Conservation (phyloP, 176 grass and related monocot species). For the Triticum dicoccoides region DNA sequence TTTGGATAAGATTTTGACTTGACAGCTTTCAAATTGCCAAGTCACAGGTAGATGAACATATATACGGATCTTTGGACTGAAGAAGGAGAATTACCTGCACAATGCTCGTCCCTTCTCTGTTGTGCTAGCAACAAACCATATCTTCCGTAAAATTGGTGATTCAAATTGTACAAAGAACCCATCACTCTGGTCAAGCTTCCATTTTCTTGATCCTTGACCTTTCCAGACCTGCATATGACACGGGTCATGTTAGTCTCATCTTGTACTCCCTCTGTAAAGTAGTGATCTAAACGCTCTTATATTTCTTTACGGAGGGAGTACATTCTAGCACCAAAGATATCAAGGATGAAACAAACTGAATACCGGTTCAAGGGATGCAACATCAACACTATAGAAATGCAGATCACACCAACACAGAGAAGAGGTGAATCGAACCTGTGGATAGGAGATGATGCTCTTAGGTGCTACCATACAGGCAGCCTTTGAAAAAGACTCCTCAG, state of each 20-base stretch:
- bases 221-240: constrained; percentile 75
- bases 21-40: neutral
- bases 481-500: constrained; percentile 62
- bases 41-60: neutral
- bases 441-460: constrained; percentile 83
- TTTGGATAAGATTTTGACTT: neutral
- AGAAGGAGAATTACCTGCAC: constrained; percentile 62
- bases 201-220: constrained; percentile 91
- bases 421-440: constrained; percentile 60
- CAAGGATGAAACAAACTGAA: neutral
- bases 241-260: constrained; percentile 17
- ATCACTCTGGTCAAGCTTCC: constrained; percentile 94
- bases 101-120: constrained; percentile 66
- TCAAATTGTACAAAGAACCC: constrained; percentile 99
- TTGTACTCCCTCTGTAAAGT: neutral
- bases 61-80: neutral
- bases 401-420: neutral
- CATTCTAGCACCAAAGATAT: constrained; percentile 13
- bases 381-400: neutral
- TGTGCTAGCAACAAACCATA: constrained; percentile 90
- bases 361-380: constrained; percentile 1
- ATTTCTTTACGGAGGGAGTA: neutral
- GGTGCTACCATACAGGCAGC: constrained; percentile 89
- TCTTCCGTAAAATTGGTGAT: constrained; percentile 57
- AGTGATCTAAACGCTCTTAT: too few species aligned